These are phyloP conservation scores for Malus asiatica DNA, from an alignment of 306 rosid genomes.

Conservation along the genomic window DNA sequence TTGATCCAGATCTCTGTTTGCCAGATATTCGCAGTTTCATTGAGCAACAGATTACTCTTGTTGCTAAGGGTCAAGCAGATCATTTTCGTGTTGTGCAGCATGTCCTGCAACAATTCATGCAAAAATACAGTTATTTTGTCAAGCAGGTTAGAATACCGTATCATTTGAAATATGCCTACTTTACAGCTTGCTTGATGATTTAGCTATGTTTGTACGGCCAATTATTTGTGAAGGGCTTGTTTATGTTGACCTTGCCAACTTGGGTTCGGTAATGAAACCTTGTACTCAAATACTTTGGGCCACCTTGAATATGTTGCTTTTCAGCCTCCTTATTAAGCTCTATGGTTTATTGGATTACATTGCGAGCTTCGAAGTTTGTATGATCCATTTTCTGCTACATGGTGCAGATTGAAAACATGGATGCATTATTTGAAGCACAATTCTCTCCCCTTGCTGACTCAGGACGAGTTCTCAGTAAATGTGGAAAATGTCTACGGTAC, in stretches of 20 bases:
- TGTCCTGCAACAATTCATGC: slow-evolving; percentile 78
- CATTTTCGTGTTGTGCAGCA: slow-evolving; percentile 75
- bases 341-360: too few relatives aligned
- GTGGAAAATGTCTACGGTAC: slow-evolving; percentile 93
- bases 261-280: background rate
- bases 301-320: background rate
- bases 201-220: background rate
- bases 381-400: slow-evolving; percentile 15
- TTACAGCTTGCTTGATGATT: background rate
- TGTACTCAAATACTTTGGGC: background rate
- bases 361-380: background rate
- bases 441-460: slow-evolving; percentile 81
- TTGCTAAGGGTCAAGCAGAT: slow-evolving; percentile 84
- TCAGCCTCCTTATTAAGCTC: background rate
- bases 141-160: slow-evolving; percentile 54
- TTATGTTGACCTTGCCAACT: slow-evolving; percentile 8
- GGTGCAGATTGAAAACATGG: slow-evolving; percentile 90
- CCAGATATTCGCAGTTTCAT: slow-evolving; percentile 98
- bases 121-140: slow-evolving; percentile 80
- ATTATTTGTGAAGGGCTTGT: background rate
- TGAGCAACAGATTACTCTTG: slow-evolving; percentile 94
- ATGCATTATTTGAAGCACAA: slow-evolving; percentile 90
- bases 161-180: background rate
- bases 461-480: slow-evolving; percentile 75
- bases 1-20: slow-evolving; percentile 92